phyloP scores from a whole-genome alignment of 768 basidiomycete species.

The Aureoboletus auriporus region DNA sequence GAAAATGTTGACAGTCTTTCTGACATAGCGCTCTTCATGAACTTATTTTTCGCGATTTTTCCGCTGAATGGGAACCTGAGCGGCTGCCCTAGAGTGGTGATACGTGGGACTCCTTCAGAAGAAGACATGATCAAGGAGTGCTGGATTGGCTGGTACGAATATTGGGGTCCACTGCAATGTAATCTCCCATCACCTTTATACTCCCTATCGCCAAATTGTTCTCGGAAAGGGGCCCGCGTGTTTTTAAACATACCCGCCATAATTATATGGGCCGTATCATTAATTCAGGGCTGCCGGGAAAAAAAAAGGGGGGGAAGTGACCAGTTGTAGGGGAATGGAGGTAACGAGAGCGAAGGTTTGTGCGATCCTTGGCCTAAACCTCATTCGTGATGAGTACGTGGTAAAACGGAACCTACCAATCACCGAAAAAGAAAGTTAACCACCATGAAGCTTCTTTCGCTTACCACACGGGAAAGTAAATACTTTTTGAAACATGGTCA shows the following conservation, averaged over 20 bases:
- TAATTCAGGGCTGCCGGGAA: not conserved
- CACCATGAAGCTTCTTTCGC: constrained; percentile 3
- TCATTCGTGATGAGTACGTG: constrained; percentile 1
- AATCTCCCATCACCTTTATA: constrained; percentile 19
- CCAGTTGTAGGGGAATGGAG: not conserved
- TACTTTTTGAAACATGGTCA: too few relatives aligned
- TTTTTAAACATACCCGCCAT: constrained; percentile 15
- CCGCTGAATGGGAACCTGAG: constrained; percentile 29
- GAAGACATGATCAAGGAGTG: constrained; percentile 11
- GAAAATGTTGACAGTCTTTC: constrained; percentile 34
- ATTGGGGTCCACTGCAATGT: constrained; percentile 6
- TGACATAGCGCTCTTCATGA: constrained; percentile 35
- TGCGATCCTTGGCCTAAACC: not conserved
- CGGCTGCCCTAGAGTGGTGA: constrained; percentile 21
- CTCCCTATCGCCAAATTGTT: constrained; percentile 1
- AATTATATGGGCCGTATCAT: not conserved
- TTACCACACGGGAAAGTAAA: constrained; percentile 1
- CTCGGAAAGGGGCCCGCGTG: constrained; percentile 8
- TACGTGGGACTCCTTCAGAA: constrained; percentile 11
- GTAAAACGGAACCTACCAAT: constrained; percentile 17
- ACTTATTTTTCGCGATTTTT: constrained; percentile 27
- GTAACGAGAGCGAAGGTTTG: not conserved
- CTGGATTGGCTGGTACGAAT: constrained; percentile 15
- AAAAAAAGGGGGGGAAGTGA: not conserved
- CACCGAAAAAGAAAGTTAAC: constrained; percentile 15